phyloP scores from a whole-genome alignment of 2,329 filamentous ascomycete genomes.

The Fusarium zealandicum region DNA sequence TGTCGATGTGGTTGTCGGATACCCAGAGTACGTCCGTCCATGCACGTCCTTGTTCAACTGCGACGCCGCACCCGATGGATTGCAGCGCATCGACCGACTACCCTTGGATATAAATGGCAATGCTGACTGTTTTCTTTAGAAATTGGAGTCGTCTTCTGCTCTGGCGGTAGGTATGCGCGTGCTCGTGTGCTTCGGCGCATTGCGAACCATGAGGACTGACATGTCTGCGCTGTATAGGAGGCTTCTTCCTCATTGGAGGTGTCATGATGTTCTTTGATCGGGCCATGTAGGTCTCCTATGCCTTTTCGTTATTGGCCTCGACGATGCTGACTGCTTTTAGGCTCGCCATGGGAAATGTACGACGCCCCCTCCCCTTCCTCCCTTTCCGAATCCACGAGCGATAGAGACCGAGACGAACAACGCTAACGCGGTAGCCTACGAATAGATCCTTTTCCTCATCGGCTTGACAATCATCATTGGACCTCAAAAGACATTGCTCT shows the following conservation, averaged over 20 bases:
- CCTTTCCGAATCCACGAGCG: slow-evolving; percentile 21
- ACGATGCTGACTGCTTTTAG: slow-evolving; percentile 81
- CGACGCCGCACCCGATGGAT: not conserved
- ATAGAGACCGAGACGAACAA: slow-evolving; percentile 22
- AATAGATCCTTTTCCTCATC: slow-evolving; percentile 94
- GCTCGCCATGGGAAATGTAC: slow-evolving; percentile 96
- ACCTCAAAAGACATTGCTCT: slow-evolving; percentile 85
- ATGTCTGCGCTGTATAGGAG: slow-evolving; percentile 63
- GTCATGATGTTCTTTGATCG: slow-evolving; percentile 98
- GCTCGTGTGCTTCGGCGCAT: slow-evolving; percentile 32
- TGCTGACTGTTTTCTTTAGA: slow-evolving; percentile 65
- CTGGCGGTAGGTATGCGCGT: slow-evolving; percentile 76
- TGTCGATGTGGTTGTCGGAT: slow-evolving; percentile 95
- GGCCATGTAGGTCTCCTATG: slow-evolving; percentile 72
- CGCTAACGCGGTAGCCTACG: slow-evolving; percentile 12
- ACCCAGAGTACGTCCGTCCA: slow-evolving; percentile 77
- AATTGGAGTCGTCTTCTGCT: slow-evolving; percentile 97
- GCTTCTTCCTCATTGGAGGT: slow-evolving; percentile 92
- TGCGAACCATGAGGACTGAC: slow-evolving; percentile 27
- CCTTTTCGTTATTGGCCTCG: slow-evolving; percentile 77
- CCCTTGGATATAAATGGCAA: not conserved
- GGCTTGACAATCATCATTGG: slow-evolving; percentile 97
- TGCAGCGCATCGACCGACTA: not conserved
- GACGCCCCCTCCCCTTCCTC: slow-evolving; percentile 37
- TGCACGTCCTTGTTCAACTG: not conserved